Percentiles rank a stretch among this genome's conserved stretches.
Evolutionary conservation across 2,329 filamentous ascomycete genomes (phyloP).

Genomic region (Nannizziopsis barbatae): DNA sequence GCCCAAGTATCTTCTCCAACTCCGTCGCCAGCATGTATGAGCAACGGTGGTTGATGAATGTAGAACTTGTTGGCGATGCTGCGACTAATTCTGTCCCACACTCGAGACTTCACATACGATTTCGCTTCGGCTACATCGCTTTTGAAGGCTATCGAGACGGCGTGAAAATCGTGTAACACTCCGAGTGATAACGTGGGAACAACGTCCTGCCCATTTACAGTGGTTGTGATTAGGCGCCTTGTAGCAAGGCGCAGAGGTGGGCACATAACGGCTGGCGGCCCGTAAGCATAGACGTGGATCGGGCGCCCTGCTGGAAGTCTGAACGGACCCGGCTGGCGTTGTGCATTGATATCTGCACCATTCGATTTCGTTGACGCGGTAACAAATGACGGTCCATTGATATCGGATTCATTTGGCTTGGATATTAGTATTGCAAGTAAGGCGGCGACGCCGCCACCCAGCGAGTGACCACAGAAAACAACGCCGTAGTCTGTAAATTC

Average conservation of each 20-base stretch:
- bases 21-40: conserved; percentile 37
- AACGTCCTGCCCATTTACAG: conserved; percentile 61
- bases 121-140: conserved; percentile 57
- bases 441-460: conserved; percentile 59
- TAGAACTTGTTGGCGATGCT: conserved; percentile 54
- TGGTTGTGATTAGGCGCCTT: conserved; percentile 61
- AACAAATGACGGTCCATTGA: conserved; percentile 48
- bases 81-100: conserved; percentile 55
- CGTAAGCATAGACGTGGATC: conserved; percentile 71
- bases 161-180: conserved; percentile 62
- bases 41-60: conserved; percentile 36
- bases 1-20: conserved; percentile 58
- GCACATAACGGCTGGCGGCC: conserved; percentile 62
- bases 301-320: conserved; percentile 56
- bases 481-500: conserved; percentile 59
- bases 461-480: conserved; percentile 57
- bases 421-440: conserved; percentile 61
- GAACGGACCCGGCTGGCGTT: conserved; percentile 24
- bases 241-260: conserved; percentile 58
- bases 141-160: conserved; percentile 61
- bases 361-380: conserved; percentile 38
- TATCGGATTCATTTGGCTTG: conserved; percentile 42
- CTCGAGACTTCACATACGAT: conserved; percentile 52
- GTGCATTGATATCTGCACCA: conserved; percentile 3
- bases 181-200: conserved; percentile 65